Evolutionary conservation across 306 rosid genomes (phyloP).

Genomic region (Corylus heterophylla): DNA sequence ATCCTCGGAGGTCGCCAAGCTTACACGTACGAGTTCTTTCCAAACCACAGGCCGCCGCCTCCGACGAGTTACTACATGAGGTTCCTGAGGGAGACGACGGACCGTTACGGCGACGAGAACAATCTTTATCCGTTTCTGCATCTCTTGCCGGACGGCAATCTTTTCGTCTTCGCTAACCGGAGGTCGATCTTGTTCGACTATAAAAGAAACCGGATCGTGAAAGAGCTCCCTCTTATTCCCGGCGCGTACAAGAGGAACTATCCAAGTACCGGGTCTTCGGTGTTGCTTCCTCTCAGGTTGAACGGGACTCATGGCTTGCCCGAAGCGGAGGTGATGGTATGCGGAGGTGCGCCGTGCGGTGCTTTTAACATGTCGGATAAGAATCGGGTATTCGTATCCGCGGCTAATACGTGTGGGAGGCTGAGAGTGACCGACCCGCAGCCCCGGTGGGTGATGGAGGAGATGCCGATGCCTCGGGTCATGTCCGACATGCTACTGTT

Average conservation of each 20-base stretch:
- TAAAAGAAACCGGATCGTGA: constrained; percentile 26
- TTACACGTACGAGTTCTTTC: constrained; percentile 67
- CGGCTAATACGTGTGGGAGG: constrained; percentile 61
- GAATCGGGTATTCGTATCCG: constrained; percentile 30
- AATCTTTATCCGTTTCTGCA: constrained; percentile 89
- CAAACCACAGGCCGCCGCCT: constrained; percentile 28
- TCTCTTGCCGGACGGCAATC: constrained; percentile 67
- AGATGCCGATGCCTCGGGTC: constrained; percentile 66
- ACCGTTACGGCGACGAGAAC: constrained; percentile 56
- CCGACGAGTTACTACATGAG: constrained; percentile 18
- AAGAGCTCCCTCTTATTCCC: constrained; percentile 48
- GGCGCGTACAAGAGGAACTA: constrained; percentile 59
- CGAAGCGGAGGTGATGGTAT: constrained; percentile 58
- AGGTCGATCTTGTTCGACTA: constrained; percentile 55
- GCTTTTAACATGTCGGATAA: constrained; percentile 38
- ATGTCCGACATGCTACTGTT: constrained; percentile 72
- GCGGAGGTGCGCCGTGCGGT: constrained; percentile 69
- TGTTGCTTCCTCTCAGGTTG: constrained; percentile 52
- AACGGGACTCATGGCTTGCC: constrained; percentile 20
- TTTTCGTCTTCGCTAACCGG: constrained; percentile 72
- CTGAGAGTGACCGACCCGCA: constrained; percentile 46
- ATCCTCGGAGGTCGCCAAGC: constrained; percentile 56
- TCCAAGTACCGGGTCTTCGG: constrained; percentile 85
- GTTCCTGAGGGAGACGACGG: constrained; percentile 58
- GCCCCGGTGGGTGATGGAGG: constrained; percentile 63